phyloP scores from a whole-genome alignment of 305 asterid genomes.

The Nicotiana rustica region DNA sequence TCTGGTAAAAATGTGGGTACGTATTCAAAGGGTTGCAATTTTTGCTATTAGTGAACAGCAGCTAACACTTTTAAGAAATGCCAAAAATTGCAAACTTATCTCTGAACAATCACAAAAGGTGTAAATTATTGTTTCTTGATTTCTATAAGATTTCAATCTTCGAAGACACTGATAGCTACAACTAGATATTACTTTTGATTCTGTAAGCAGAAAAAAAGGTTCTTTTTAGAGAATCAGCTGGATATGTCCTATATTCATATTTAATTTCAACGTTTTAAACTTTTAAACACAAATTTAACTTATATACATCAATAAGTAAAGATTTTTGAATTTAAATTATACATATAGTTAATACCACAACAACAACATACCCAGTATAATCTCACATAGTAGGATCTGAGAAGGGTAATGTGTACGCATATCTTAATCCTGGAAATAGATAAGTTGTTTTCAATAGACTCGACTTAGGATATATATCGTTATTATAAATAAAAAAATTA shows the following conservation, averaged over 20 bases:
- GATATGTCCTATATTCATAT: background rate
- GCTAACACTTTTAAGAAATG: constrained; percentile 38
- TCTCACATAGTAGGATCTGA: too few species aligned
- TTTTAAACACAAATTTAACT: background rate
- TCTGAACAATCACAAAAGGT: constrained; percentile 53
- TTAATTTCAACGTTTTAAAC: background rate
- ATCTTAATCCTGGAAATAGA: too few species aligned
- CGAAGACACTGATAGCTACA: constrained; percentile 41
- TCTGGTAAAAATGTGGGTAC: constrained; percentile 25
- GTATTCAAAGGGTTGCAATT: background rate
- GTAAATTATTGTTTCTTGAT: constrained; percentile 43
- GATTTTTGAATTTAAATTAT: background rate
- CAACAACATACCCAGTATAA: too few species aligned
- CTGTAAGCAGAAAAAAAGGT: constrained; percentile 34
- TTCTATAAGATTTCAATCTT: constrained; percentile 42
- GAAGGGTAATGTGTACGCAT: too few species aligned
- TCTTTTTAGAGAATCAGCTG: constrained; percentile 32
- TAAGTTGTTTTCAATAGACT: too few species aligned
- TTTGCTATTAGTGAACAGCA: constrained; percentile 33
- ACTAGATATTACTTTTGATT: constrained; percentile 32
- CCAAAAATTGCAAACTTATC: constrained; percentile 41
- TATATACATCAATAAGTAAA: background rate
- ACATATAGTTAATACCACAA: too few species aligned
- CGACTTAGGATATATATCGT: background rate
- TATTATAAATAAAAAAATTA: too few species aligned